Evolutionary conservation across 257 asterid species (phyloP).

Genomic region (Vinca minor): DNA sequence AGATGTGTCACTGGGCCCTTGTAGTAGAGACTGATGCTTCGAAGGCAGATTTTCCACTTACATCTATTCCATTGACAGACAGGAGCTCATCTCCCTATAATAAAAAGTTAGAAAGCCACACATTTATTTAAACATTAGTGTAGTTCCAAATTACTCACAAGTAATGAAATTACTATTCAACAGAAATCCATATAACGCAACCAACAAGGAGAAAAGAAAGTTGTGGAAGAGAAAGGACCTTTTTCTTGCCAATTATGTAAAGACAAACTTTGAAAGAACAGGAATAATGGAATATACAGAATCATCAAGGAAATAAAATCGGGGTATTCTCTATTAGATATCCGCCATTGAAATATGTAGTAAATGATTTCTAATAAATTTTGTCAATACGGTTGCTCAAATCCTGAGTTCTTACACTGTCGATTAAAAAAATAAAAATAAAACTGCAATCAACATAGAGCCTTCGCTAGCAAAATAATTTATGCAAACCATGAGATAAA

Average conservation of each 20-base stretch:
- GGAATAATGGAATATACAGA: not conserved
- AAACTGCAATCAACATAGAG: not conserved
- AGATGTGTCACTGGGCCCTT: constrained; percentile 84
- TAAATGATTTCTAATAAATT: not conserved
- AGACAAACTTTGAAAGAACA: not conserved
- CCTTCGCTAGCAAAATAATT: not conserved
- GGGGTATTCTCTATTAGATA: too few relatives aligned
- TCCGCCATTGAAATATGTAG: not conserved
- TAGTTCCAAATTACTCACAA: constrained; percentile 7
- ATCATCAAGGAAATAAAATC: not conserved
- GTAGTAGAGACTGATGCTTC: constrained; percentile 82
- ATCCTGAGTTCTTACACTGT: not conserved
- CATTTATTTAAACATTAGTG: constrained; percentile 2
- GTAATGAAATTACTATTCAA: not conserved
- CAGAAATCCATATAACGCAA: not conserved
- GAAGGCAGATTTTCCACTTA: constrained; percentile 83
- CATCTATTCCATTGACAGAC: constrained; percentile 73
- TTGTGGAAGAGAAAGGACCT: not conserved
- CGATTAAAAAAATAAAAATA: not conserved
- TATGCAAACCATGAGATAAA: not conserved
- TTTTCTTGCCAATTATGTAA: not conserved
- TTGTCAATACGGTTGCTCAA: not conserved
- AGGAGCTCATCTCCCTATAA: constrained; percentile 86
- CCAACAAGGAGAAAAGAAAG: not conserved
- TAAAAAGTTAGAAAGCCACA: constrained; percentile 17